Base-by-base conservation (phyloP, 345 rosid species). In the Citrus mangshanensis region DNA sequence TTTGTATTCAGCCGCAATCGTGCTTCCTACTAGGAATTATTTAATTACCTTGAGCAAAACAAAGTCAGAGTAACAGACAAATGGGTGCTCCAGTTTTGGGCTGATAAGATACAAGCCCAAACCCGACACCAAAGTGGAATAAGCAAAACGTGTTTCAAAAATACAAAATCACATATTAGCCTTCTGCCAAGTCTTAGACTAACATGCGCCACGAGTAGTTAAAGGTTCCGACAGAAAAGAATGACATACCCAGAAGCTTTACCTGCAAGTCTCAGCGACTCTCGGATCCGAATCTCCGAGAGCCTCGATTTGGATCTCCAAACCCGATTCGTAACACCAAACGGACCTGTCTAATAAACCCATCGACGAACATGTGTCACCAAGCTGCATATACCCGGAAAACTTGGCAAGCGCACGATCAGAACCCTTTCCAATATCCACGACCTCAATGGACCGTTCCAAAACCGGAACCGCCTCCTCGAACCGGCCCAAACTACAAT, bases 341-440 rank as follows among this genome's bases (percentile, higher is more conserved):
- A 84, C 82, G 83, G 92, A 85, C 34, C 70, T 80, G 14, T 87
- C 90, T 76, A 84, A 22, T 21, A 79, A 84, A n/a, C 92, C 90
- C 69, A 87, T 77, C 80, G 84, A 78, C 0, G 87, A 82, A 75
- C 74, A 89, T 70, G 89, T 87, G 70, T 89, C 92, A 1, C 92
- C 92, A 1, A 89, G 86, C 78, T 87, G 89, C 92, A 87, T 84
- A 7, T 64, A 81, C 63, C 89, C 92, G n/a, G 90, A 78, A 73
- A 89, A 89, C 72, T 79, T 83, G 5, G 90, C 87, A 60, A 89
- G 75, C 25, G 89, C 87, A 65, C 81, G 82, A 71, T 87, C 88
- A 64, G 80, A 40, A 60, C 85, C 86, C 59, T 59, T 55, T 49
- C 59, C 56, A 18, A 38, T 16, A 77, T 77, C 83, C 71, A 72